These are phyloP conservation scores for Macrotyloma uniflorum DNA, from an alignment of 306 rosid genomes.

Conservation along the genomic window DNA sequence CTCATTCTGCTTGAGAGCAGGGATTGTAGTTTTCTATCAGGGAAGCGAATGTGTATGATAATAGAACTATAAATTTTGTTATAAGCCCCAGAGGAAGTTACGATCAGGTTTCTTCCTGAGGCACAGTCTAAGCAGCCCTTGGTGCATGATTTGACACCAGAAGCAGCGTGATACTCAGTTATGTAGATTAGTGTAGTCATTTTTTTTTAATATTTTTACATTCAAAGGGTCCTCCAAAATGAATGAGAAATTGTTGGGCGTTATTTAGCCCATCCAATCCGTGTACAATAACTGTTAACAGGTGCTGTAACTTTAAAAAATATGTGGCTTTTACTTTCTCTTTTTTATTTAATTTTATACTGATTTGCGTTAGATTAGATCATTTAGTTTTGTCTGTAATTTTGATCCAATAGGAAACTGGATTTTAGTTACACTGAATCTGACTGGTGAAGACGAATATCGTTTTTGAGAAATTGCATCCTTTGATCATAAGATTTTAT, in stretches of 20 bases:
- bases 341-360: conserved; percentile 32
- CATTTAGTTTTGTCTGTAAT: conserved; percentile 4
- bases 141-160: conserved; percentile 67
- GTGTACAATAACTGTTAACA: conserved; percentile 75
- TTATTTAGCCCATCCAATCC: conserved; percentile 65
- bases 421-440: neutral
- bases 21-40: conserved; percentile 38
- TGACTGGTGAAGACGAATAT: conserved; percentile 36
- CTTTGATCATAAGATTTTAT: neutral
- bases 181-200: conserved; percentile 87
- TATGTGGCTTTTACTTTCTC: conserved; percentile 49
- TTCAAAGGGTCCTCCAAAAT: conserved; percentile 59
- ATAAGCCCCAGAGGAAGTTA: conserved; percentile 61
- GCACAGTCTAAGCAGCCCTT: conserved; percentile 61
- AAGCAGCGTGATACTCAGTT: conserved; percentile 71
- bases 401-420: neutral
- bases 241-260: conserved; percentile 74
- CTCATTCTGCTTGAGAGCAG: conserved; percentile 44
- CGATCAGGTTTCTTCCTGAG: conserved; percentile 62
- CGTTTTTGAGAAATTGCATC: neutral
- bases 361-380: conserved; percentile 19
- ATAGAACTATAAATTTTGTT: conserved; percentile 80
- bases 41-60: conserved; percentile 71
- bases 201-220: conserved; percentile 71
- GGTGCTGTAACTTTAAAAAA: conserved; percentile 62